These are phyloP conservation scores for Apiotrichum sp. DNA, from an alignment of 1,284 basidiomycete species.

Conservation along the genomic window DNA sequence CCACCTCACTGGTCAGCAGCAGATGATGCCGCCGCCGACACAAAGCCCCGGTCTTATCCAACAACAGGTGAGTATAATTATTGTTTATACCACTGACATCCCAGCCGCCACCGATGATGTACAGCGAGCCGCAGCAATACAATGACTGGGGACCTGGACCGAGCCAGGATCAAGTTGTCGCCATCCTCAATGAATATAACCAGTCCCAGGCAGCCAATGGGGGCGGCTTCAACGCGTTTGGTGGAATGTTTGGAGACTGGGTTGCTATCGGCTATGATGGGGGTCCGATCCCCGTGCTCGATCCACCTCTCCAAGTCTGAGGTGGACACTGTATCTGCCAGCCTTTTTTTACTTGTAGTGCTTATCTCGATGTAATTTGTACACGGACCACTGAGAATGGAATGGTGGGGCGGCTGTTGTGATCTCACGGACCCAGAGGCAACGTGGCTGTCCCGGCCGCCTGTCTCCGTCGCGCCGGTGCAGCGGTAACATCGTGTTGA, in stretches of 20 bases:
- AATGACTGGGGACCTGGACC: not conserved
- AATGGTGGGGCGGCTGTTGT: no score
- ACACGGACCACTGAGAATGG: no score
- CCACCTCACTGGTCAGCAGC: not conserved
- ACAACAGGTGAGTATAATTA: no score
- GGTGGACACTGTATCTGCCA: not conserved
- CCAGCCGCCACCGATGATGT: not conserved
- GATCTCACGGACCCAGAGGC: no score
- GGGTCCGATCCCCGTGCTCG: not conserved
- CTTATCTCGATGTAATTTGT: no score
- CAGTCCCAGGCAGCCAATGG: not conserved
- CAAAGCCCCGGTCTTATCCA: not conserved
- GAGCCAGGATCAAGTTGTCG: conserved; percentile 10
- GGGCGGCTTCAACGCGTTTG: not conserved
- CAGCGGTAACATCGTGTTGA: no score
- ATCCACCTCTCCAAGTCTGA: not conserved
- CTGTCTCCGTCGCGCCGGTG: no score
- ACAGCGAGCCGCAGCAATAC: not conserved
- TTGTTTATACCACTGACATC: not conserved
- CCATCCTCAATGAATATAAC: conserved; percentile 5
- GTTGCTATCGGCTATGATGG: conserved; percentile 13
- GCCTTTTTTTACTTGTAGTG: no score
- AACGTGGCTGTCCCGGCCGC: no score
- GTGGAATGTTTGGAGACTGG: conserved; percentile 11
- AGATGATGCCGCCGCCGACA: not conserved